These are phyloP conservation scores for Conidiobolus incongruus DNA, from an alignment of 371 early-diverging fungal genomes.

Conservation along the genomic window DNA sequence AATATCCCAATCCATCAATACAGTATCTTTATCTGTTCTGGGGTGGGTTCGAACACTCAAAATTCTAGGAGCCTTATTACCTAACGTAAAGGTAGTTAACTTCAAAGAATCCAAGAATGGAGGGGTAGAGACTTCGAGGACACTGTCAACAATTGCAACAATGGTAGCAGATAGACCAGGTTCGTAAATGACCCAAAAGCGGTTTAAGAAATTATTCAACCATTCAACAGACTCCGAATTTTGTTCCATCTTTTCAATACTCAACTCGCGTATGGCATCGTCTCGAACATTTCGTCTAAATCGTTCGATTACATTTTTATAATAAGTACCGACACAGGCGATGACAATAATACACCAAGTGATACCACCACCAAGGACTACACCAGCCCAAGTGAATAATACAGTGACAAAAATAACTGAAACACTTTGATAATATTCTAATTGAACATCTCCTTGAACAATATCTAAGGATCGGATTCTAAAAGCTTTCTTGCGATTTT, in stretches of 20 bases:
- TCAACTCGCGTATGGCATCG: conserved; percentile 36
- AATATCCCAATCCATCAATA: conserved; percentile 87
- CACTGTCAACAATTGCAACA: conserved; percentile 40
- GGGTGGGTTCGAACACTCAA: conserved; percentile 61
- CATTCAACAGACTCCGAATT: conserved; percentile 79
- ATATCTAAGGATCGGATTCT: no score
- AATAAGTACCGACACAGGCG: conserved; percentile 27
- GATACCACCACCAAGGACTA: conserved; percentile 3
- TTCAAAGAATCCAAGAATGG: conserved; percentile 72
- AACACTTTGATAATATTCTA: not conserved
- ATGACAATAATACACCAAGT: conserved; percentile 4
- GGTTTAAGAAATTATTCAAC: conserved; percentile 79
- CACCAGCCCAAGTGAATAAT: conserved; percentile 1
- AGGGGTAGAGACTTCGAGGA: conserved; percentile 58
- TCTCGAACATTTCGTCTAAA: conserved; percentile 34
- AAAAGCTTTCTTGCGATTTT: no score
- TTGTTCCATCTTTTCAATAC: conserved; percentile 16
- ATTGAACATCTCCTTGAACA: no score
- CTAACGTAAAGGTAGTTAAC: conserved; percentile 87
- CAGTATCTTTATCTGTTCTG: conserved; percentile 52
- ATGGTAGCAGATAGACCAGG: conserved; percentile 63
- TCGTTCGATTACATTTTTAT: conserved; percentile 29
- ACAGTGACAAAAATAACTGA: conserved; percentile 3
- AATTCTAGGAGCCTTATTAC: conserved; percentile 90
- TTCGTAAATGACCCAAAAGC: conserved; percentile 91